phyloP scores from a whole-genome alignment of 768 basidiomycete species.

The Gymnopilus junonius region DNA sequence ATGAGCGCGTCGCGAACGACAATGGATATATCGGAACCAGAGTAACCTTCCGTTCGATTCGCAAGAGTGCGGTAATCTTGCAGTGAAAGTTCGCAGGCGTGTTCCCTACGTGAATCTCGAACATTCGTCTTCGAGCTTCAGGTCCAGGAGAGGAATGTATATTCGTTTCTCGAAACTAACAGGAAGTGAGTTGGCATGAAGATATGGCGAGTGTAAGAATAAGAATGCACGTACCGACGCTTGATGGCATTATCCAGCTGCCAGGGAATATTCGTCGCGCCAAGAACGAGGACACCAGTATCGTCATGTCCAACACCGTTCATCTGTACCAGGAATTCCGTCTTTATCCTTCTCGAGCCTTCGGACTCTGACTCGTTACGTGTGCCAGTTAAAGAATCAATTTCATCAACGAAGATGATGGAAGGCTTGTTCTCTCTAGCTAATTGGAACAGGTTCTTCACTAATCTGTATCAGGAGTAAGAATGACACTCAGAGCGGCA shows the following conservation, averaged over 20 bases:
- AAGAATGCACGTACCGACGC: constrained; percentile 62
- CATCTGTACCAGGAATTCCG: constrained; percentile 98
- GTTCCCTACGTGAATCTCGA: constrained; percentile 92
- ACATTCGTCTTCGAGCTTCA: constrained; percentile 93
- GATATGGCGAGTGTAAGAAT: not conserved
- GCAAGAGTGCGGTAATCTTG: constrained; percentile 85
- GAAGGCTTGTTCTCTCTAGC: constrained; percentile 95
- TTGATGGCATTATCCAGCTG: constrained; percentile 97
- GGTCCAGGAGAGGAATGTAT: constrained; percentile 97
- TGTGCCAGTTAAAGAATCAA: constrained; percentile 94
- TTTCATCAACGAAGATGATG: constrained; percentile 99
- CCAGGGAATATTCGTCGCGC: constrained; percentile 99
- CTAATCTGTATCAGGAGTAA: constrained; percentile 59
- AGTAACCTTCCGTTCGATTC: constrained; percentile 89
- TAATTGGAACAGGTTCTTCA: constrained; percentile 95
- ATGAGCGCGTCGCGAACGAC: constrained; percentile 96
- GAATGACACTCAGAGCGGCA: not conserved
- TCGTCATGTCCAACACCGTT: constrained; percentile 98
- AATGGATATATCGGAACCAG: constrained; percentile 94
- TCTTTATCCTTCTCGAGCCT: constrained; percentile 96
- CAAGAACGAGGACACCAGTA: constrained; percentile 93
- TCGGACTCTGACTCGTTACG: constrained; percentile 98
- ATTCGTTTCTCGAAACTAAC: constrained; percentile 94
- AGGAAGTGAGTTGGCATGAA: not conserved
- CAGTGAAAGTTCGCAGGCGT: constrained; percentile 85